phyloP scores from a whole-genome alignment of 306 rosid genomes.

The Cucurbita argyrosperma region DNA sequence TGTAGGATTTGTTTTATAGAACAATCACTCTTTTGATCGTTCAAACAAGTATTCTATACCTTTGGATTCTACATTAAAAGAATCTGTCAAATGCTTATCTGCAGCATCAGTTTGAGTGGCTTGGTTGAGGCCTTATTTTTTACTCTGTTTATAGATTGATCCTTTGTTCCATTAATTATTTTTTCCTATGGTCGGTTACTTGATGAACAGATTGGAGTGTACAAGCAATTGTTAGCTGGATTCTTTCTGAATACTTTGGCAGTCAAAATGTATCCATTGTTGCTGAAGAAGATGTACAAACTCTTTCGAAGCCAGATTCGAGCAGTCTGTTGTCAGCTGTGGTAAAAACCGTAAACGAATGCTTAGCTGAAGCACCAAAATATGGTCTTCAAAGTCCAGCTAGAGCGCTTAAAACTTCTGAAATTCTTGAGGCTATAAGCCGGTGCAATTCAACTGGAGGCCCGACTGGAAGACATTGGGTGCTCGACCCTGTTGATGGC shows the following conservation, averaged over 20 bases:
- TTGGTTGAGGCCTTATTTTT: neutral
- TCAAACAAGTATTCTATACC: neutral
- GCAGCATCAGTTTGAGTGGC: neutral
- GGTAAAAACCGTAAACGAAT: conserved; percentile 54
- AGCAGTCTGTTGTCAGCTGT: conserved; percentile 40
- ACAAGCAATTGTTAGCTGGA: conserved; percentile 73
- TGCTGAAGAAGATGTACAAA: conserved; percentile 69
- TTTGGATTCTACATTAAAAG: neutral
- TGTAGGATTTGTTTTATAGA: neutral
- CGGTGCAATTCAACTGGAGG: conserved; percentile 78
- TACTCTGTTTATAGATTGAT: neutral
- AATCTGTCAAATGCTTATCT: neutral
- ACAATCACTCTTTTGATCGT: neutral
- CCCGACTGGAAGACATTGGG: conserved; percentile 65
- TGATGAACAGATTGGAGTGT: conserved; percentile 69
- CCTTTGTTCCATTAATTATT: conserved; percentile 1
- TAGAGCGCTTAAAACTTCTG: conserved; percentile 32
- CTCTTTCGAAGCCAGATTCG: conserved; percentile 48
- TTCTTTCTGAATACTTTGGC: conserved; percentile 49
- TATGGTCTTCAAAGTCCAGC: conserved; percentile 54
- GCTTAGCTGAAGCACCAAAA: conserved; percentile 49
- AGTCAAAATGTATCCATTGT: conserved; percentile 52
- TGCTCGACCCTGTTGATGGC: conserved; percentile 92
- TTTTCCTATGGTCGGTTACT: conserved; percentile 18
- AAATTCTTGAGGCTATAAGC: conserved; percentile 61